phyloP scores from a whole-genome alignment of 2,329 filamentous ascomycete species.

The Talaromyces marneffei region DNA sequence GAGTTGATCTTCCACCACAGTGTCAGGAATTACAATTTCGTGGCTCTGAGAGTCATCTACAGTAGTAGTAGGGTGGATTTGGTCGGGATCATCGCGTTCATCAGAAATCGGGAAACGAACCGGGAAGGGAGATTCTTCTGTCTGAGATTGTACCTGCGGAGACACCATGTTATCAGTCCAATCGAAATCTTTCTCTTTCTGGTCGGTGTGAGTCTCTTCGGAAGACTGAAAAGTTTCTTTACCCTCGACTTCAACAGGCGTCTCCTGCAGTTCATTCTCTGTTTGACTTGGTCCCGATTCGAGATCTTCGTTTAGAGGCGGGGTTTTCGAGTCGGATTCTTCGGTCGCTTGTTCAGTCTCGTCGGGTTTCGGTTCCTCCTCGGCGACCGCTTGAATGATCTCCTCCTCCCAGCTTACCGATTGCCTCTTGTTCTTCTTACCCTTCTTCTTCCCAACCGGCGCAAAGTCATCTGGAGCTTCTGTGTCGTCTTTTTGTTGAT shows the following conservation, averaged over 20 bases:
- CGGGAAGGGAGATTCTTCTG: conserved; percentile 28
- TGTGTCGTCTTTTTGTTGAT: conserved; percentile 15
- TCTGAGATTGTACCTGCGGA: conserved; percentile 40
- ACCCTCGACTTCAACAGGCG: conserved; percentile 39
- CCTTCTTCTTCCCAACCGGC: conserved; percentile 40
- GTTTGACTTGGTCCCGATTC: conserved; percentile 20
- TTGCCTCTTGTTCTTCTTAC: conserved; percentile 42
- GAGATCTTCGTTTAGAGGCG: conserved; percentile 18
- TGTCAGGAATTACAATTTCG: conserved; percentile 4
- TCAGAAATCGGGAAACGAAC: conserved; percentile 28
- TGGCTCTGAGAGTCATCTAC: conserved; percentile 16
- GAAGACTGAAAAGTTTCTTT: conserved; percentile 41
- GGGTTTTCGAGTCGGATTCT: conserved; percentile 14
- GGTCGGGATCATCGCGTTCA: conserved; percentile 20
- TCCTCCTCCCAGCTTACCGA: conserved; percentile 26
- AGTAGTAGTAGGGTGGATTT: conserved; percentile 15
- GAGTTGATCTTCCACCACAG: background rate
- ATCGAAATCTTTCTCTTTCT: conserved; percentile 33
- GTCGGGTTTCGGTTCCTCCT: conserved; percentile 15
- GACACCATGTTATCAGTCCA: conserved; percentile 42
- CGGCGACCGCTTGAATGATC: conserved; percentile 11
- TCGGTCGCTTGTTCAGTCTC: background rate
- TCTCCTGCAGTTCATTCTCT: conserved; percentile 22
- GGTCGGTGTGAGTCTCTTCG: conserved; percentile 33
- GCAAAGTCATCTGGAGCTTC: conserved; percentile 16